Evolutionary conservation across 2,329 filamentous ascomycete genomes (phyloP), one percentile per base, ranked within the genome.

Genomic region (Nigrospora sphaerica): DNA sequence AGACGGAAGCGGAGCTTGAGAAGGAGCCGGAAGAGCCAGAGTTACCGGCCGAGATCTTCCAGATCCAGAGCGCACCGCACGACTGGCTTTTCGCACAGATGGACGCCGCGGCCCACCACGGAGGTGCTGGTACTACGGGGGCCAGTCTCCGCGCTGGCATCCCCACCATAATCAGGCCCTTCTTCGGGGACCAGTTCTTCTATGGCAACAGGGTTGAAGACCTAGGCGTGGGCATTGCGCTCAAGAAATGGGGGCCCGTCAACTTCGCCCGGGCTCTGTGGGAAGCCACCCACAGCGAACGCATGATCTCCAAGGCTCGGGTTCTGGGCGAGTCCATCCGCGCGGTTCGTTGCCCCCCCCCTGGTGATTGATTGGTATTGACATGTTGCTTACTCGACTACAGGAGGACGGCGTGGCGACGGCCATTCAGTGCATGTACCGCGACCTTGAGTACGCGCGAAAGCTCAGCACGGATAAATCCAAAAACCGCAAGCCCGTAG

Each of bases 181-280:
- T 97, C 72, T 98, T 98, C 61, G 93, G 93, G 6, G 93, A 98
- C 58, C 93, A 98, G 62, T 96, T 86, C 74, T 98, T 98, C 73
- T 97, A 95, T 57, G 93, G 90, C 7, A 80, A 77, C 31, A 79
- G 93, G 4, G 86, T 97, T 1, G 90, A 97, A 63, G 92, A 97
- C 59, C 74, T 98, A 6, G 92, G 93, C 0, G 93, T 97, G 2
- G 93, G 93, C 0, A 83, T 95, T 17, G 88, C 85, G 60, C 74
- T 98, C 57, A 90, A 86, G 71, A 93, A 88, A 65, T 81, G 95
- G 71, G 95, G 93, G 18, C 85, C 88, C n/a, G 86, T 81, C 53
- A 79, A 85, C 34, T 92, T 98, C 56, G 86, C 88, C 14, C 77
- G 88, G 48, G 90, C 92, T 0, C 69, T 98, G 9, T 96, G 90